Evolutionary conservation across 2,329 filamentous ascomycete genomes (phyloP).

Genomic region (Microcyclosporella mali): DNA sequence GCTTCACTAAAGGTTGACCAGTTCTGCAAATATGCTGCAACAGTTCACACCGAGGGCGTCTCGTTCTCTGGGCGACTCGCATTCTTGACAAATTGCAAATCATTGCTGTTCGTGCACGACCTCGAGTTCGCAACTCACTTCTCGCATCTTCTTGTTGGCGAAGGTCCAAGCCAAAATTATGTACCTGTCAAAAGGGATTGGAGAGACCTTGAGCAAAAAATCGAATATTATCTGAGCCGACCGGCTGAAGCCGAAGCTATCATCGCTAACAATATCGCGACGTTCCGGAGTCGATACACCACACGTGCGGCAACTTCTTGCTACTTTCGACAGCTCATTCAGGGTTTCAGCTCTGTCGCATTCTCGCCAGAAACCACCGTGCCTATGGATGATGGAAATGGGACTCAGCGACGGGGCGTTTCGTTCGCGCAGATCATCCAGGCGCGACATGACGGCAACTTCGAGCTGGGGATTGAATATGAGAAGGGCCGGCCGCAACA

Average conservation of each 20-base stretch:
- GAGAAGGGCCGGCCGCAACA: no score
- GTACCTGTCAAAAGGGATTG: constrained; percentile 23
- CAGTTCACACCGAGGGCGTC: constrained; percentile 26
- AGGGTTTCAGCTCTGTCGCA: constrained; percentile 21
- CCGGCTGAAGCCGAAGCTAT: constrained; percentile 20
- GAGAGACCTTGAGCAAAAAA: constrained; percentile 22
- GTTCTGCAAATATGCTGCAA: constrained; percentile 22
- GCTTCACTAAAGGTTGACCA: constrained; percentile 13
- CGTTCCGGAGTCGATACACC: constrained; percentile 24
- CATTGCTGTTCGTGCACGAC: constrained; percentile 23
- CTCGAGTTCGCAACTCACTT: constrained; percentile 22
- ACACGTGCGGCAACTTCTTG: constrained; percentile 28
- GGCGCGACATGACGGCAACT: no score
- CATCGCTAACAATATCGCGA: constrained; percentile 21
- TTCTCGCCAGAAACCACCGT: constrained; percentile 19
- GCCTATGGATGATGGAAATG: no score
- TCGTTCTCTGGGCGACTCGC: constrained; percentile 27
- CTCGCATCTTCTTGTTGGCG: constrained; percentile 22
- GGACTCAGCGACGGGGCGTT: no score
- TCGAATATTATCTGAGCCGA: constrained; percentile 19
- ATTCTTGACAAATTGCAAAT: constrained; percentile 26
- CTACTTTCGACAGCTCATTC: constrained; percentile 26
- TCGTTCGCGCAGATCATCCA: no score
- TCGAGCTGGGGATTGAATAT: no score
- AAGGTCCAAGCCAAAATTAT: constrained; percentile 26